Base-by-base conservation (phyloP, 305 asterid species). In the Fraxinus dipetala region DNA sequence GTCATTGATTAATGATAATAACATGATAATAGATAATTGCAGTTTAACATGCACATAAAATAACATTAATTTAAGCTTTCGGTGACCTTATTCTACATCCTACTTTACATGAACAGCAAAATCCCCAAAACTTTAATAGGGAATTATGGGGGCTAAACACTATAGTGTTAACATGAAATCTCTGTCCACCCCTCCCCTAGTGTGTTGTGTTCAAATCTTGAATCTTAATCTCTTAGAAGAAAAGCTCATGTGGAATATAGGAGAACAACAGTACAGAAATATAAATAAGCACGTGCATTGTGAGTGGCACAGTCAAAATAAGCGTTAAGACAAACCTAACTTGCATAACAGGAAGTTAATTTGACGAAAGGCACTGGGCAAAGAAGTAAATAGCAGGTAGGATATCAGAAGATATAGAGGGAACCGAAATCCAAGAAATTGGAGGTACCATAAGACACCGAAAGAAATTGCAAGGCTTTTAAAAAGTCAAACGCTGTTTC, bases 1-100 rank as follows among this genome's bases (percentile, higher is more conserved):
- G 83, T 75, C 67, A 72, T 78, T 85, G 38, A 82, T 80, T 70
- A 48, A 78, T 30, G 74, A 51, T 34, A 38, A 69, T 31, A 83
- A 83, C 40, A 77, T 20, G 79, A n/a, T 28, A 51, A 78, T 14
- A 10, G 30, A 63, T 61, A 7, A 72, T 31, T 76, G 70, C 70
- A 61, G 30, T 61, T 7, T 61, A 51, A n/a, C 2, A 51, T 51
- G 63, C 63, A 16, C 63, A 51, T 2, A 51, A 51, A 16, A 51
- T n/a, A 51, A 9, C 63, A 51, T 51, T 51, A 5, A 51, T 51
- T 51, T 51, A 16, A 51, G 63, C 24, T n/a, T 51, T 51, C 63
- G n/a, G 9, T n/a, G 63, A 51, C 63, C 61, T 51, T 51, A 51
- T 51, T 51, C 63, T 51, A 5, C 24, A 6, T 51, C 63, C 63